Conservation (phyloP, 352 stramenopile species). For the Phytophthora crassamura region DNA sequence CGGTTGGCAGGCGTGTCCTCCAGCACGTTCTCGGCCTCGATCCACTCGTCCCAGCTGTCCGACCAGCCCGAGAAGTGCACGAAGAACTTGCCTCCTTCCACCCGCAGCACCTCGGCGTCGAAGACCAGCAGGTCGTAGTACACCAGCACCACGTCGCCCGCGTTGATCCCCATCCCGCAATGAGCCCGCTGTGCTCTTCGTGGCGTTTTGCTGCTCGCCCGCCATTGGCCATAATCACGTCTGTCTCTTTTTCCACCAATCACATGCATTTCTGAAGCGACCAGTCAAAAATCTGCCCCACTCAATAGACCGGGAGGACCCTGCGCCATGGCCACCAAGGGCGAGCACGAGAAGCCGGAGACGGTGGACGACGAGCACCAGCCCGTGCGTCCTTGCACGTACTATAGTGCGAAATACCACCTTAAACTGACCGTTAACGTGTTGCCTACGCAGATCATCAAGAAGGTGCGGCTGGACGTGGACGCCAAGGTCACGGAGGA, state of each 20-base stretch:
- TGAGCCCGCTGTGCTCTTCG: background rate
- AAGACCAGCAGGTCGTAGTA: conserved; percentile 47
- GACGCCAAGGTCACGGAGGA: conserved; percentile 55
- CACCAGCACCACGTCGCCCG: conserved; percentile 36
- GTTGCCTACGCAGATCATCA: conserved; percentile 42
- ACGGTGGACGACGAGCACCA: conserved; percentile 63
- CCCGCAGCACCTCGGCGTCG: conserved; percentile 30
- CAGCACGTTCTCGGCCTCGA: conserved; percentile 31
- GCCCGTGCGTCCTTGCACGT: conserved; percentile 34
- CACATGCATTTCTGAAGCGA: conserved; percentile 16
- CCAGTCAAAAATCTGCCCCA: conserved; percentile 32
- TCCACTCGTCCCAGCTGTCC: conserved; percentile 38
- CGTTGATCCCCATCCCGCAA: conserved; percentile 26
- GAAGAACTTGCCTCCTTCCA: conserved; percentile 20
- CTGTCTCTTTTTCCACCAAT: conserved; percentile 19
- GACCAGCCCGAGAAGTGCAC: conserved; percentile 39
- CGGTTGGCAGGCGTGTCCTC: conserved; percentile 34
- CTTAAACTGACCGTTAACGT: background rate
- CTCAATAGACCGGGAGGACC: conserved; percentile 6
- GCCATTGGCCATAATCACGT: background rate
- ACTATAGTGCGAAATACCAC: background rate
- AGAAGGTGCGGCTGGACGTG: conserved; percentile 66
- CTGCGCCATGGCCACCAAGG: conserved; percentile 66
- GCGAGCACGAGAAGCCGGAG: conserved; percentile 82
- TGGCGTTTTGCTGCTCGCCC: background rate